Evolutionary conservation across 495 filamentous ascomycete genomes (phyloP).

Genomic region (Elasticomyces elasticus): DNA sequence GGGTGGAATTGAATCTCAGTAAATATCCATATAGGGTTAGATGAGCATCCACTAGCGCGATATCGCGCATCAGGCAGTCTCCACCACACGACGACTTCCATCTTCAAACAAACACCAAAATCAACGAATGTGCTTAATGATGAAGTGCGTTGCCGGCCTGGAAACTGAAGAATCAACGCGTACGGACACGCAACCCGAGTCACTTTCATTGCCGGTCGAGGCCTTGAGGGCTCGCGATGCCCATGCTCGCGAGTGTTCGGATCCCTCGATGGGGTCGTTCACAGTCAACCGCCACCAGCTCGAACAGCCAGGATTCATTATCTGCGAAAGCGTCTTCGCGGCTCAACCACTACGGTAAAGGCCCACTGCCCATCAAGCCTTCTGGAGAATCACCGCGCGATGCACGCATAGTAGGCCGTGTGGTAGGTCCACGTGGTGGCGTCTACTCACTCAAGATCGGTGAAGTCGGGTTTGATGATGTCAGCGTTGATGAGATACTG

Average conservation of each 20-base stretch:
- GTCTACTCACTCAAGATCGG: conserved; percentile 14
- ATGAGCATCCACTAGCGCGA: no score
- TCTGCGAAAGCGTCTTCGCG: background rate
- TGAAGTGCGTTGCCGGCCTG: no score
- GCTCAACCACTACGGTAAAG: background rate
- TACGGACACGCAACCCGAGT: no score
- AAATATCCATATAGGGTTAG: no score
- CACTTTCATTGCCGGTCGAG: no score
- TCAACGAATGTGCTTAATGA: no score
- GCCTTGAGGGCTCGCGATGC: background rate
- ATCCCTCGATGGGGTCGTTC: background rate
- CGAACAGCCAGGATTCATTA: background rate
- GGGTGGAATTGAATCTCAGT: no score
- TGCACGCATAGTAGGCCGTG: conserved; percentile 7
- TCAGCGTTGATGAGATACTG: conserved; percentile 16
- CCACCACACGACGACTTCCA: no score
- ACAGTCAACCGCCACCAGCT: background rate
- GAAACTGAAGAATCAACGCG: no score
- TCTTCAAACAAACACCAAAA: no score
- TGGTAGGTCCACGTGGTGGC: background rate
- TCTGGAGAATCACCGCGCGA: conserved; percentile 4
- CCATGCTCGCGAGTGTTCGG: background rate
- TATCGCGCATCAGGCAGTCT: no score
- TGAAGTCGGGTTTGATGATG: conserved; percentile 11
- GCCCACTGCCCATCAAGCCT: conserved; percentile 10